Conservation (phyloP, 495 filamentous ascomycete genomes). For the Endocarpon pusillum region DNA sequence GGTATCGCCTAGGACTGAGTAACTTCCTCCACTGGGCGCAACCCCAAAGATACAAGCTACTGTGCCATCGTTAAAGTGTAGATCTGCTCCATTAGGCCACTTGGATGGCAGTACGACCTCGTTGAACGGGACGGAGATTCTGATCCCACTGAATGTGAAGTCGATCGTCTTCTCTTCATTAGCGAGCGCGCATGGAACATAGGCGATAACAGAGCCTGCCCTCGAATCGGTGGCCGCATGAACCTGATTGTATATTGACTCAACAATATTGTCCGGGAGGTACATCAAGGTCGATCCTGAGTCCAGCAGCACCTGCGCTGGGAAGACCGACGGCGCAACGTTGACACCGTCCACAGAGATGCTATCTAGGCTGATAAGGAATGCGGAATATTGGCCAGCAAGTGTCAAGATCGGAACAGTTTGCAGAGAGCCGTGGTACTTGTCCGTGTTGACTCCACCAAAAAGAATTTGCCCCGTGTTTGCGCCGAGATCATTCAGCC, state of each 20-base stretch:
- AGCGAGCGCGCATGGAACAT: constrained; percentile 57
- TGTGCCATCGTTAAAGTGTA: constrained; percentile 43
- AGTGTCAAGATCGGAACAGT: constrained; percentile 59
- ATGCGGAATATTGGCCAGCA: constrained; percentile 45
- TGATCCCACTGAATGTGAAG: constrained; percentile 50
- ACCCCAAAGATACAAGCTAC: constrained; percentile 61
- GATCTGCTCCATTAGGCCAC: constrained; percentile 24
- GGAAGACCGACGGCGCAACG: constrained; percentile 36
- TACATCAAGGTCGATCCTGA: constrained; percentile 86
- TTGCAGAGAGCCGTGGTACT: constrained; percentile 52
- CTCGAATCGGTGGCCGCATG: constrained; percentile 41
- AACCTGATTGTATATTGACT: constrained; percentile 44
- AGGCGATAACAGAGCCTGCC: constrained; percentile 31
- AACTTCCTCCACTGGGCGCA: constrained; percentile 40
- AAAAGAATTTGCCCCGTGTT: constrained; percentile 74
- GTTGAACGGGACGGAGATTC: constrained; percentile 53
- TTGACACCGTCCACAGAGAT: constrained; percentile 29
- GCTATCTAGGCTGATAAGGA: constrained; percentile 64
- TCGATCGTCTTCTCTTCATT: constrained; percentile 37
- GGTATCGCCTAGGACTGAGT: constrained; percentile 71
- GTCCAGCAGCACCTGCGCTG: constrained; percentile 59
- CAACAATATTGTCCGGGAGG: constrained; percentile 52
- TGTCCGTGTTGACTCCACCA: constrained; percentile 73
- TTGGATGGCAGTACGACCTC: constrained; percentile 59
- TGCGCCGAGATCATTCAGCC: constrained; percentile 38